Percentiles rank a stretch among this genome's conserved stretches.
phyloP scores from a whole-genome alignment of 805 yeast genomes.

The Candida nanaspora region DNA sequence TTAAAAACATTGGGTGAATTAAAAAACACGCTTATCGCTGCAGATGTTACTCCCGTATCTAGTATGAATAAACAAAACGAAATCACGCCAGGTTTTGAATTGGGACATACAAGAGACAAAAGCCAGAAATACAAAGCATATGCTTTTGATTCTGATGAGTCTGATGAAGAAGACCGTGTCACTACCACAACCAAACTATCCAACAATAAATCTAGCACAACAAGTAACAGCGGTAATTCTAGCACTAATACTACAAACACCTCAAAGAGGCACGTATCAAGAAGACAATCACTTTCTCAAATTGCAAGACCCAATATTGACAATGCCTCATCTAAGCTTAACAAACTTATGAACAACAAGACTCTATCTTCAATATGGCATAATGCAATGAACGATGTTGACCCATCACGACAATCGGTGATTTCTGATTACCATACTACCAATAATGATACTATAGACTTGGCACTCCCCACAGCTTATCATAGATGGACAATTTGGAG shows the following conservation, averaged over 20 bases:
- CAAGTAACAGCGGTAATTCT: not conserved
- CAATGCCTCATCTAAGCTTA: constrained; percentile 9
- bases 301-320: constrained; percentile 1
- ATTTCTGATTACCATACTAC: too few species aligned
- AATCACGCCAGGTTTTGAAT: not conserved
- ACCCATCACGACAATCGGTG: too few species aligned
- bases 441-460: constrained; percentile 1
- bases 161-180: not conserved
- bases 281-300: constrained; percentile 1
- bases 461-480: constrained; percentile 40
- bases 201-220: not conserved
- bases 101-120: not conserved
- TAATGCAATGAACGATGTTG: constrained; percentile 6
- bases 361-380: constrained; percentile 19
- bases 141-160: constrained; percentile 1
- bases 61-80: constrained; percentile 8
- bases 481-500: constrained; percentile 86
- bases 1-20: not conserved
- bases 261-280: not conserved
- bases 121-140: not conserved
- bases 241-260: not conserved
- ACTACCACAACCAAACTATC: not conserved
- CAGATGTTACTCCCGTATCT: constrained; percentile 15
- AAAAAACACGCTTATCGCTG: constrained; percentile 8
- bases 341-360: constrained; percentile 17